Evolutionary conservation across 2,329 filamentous ascomycete genomes (phyloP).

Genomic region (Fusarium agapanthi): DNA sequence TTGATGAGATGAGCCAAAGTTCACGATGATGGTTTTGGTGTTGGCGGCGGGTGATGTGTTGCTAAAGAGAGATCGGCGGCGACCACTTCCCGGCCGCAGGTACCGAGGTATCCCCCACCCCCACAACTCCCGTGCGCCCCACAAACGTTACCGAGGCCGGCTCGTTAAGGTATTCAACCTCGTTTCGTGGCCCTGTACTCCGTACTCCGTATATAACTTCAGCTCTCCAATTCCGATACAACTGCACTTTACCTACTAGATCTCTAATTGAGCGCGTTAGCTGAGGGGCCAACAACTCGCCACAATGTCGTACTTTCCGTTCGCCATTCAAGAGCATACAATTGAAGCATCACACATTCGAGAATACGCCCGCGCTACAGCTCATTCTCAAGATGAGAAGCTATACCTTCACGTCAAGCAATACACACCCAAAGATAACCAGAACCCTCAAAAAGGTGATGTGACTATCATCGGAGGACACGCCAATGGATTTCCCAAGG

Average conservation of each 20-base stretch:
- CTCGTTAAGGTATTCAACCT: constrained; percentile 12
- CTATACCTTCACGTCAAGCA: constrained; percentile 84
- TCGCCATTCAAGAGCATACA: constrained; percentile 77
- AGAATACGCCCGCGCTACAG: constrained; percentile 79
- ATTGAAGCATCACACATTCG: constrained; percentile 81
- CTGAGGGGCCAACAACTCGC: neutral
- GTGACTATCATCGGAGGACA: constrained; percentile 87
- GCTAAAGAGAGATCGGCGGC: constrained; percentile 8
- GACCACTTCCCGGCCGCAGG: constrained; percentile 27
- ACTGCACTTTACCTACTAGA: neutral
- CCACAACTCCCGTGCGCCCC: constrained; percentile 23
- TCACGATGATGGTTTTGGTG: neutral
- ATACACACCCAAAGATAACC: constrained; percentile 80
- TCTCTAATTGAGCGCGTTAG: neutral
- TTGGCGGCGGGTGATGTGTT: neutral
- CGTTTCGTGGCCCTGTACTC: neutral
- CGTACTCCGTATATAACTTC: neutral
- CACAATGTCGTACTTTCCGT: constrained; percentile 48
- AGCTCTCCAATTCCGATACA: neutral
- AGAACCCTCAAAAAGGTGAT: constrained; percentile 73
- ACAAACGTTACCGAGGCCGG: constrained; percentile 30
- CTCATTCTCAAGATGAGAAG: constrained; percentile 76
- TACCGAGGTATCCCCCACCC: constrained; percentile 36
- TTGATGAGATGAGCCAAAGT: constrained; percentile 1
- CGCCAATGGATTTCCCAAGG: constrained; percentile 93